Base-by-base conservation (phyloP, 2,329 filamentous ascomycete species). In the Tolypocladium pustulatum region DNA sequence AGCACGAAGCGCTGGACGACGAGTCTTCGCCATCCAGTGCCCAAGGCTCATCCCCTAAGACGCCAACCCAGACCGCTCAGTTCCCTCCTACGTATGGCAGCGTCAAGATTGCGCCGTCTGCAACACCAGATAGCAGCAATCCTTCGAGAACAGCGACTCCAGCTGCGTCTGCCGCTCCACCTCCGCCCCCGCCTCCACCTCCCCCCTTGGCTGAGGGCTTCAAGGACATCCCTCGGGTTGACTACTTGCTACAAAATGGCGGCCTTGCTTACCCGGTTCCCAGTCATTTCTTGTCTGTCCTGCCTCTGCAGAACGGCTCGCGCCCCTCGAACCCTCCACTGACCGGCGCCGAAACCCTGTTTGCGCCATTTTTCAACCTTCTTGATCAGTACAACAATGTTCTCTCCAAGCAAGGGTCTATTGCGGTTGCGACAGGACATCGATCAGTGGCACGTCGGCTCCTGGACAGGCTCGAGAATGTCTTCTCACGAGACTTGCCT, bases 361-460 rank as follows among this genome's bases (percentile, higher is more conserved):
- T 97, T 68, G 83, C 88, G 5, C 90, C 91, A 0, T 90, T 94
- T 64, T 88, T 89, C 70, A 87, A 85, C 62, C 80, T 97, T 2
- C 79, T 99, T 27, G 89, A 96, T 64, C 89, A 96, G 67, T 97
- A 96, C 69, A 83, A 88, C 62, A 81, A 83, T 3, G 92, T 99
- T 4, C 80, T 97, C 62, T 78, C 81, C 49, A 91, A 88, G 62
- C 90, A 89, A 65, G 94, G 94, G 4, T 97, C 93, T 0, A 77
- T 99, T 6, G 94, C 94, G 2, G 94, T 97, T 1, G 94, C 94
- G 20, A 97, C 93, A 0, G 94, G 94, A 7, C 96, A 97, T 71
- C 86, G 90, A 57, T 97, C 93, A 0, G 89, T 97, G n/a, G 94
- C 94, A 4, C 86, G 94, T 6, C 84, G 92, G 56, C 76, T 97